Percentiles rank a stretch among this genome's conserved stretches.
Conservation (phyloP, 768 basidiomycete species). For the Suillus placidus region DNA sequence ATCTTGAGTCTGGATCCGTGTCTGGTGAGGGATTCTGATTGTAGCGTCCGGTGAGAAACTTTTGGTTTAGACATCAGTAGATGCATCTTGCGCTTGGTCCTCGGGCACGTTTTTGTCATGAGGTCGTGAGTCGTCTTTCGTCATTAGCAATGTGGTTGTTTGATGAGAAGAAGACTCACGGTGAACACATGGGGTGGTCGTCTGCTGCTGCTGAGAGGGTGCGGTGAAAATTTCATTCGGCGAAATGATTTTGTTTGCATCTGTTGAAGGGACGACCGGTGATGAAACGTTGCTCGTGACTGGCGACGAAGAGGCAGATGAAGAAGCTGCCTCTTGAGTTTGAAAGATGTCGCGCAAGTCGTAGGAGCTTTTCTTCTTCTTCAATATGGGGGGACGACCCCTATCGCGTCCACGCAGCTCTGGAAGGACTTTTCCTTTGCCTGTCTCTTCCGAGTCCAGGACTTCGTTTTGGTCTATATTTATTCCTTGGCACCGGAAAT, state of each 20-base stretch:
- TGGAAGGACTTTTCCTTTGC: no score
- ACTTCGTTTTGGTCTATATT: not conserved
- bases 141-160: not conserved
- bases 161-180: not conserved
- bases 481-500: not conserved
- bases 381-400: conserved; percentile 23
- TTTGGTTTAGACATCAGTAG: not conserved
- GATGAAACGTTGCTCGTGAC: not conserved
- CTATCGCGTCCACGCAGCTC: not conserved
- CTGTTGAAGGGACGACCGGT: not conserved
- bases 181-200: not conserved
- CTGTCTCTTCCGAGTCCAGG: not conserved
- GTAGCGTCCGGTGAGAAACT: not conserved
- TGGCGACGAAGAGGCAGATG: not conserved
- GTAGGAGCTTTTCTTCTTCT: conserved; percentile 38
- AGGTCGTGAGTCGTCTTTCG: not conserved
- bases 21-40: not conserved
- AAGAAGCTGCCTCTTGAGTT: conserved; percentile 4
- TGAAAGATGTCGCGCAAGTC: conserved; percentile 37
- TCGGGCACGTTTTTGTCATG: not conserved
- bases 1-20: not conserved
- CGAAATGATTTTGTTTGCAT: not conserved
- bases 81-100: not conserved
- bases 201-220: not conserved
- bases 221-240: not conserved